Evolutionary conservation across 345 rosid species (phyloP).

Genomic region (Boechera divaricarpa): DNA sequence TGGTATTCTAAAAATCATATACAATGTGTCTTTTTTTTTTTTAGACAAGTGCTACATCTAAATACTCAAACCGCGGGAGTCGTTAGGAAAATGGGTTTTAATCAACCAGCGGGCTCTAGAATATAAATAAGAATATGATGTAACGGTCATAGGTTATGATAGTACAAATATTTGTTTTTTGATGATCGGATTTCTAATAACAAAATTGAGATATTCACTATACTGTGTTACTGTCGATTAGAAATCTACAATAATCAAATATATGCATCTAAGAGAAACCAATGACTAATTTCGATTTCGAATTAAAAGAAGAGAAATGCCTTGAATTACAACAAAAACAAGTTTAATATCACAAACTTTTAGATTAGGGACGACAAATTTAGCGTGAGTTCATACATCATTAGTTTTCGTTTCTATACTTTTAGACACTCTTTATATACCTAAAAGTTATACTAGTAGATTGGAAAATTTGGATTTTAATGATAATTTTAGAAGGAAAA

Average conservation of each 20-base stretch:
- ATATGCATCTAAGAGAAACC: slow-evolving; percentile 4
- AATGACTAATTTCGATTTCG: not conserved
- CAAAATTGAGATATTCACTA: not conserved
- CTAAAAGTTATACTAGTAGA: not conserved
- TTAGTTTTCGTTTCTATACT: not conserved
- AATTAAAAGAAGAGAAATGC: not conserved
- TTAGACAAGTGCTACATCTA: no score
- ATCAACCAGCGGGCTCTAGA: no score
- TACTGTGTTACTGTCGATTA: no score
- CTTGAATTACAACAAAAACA: not conserved
- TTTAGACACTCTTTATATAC: not conserved
- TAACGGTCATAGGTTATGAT: no score
- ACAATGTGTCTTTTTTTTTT: no score
- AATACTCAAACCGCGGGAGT: no score
- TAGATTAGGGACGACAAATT: not conserved
- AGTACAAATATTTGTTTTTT: no score
- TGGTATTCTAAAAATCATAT: not conserved
- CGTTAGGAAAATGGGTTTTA: no score
- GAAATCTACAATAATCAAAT: not conserved
- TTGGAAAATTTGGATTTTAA: not conserved
- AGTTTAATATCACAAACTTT: not conserved
- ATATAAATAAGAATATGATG: no score
- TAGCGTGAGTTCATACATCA: not conserved
- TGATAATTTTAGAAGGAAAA: not conserved
- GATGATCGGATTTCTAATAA: not conserved